These are phyloP conservation scores for Desmodesmus armatus DNA, from an alignment of 139 green algal species.

Conservation along the genomic window DNA sequence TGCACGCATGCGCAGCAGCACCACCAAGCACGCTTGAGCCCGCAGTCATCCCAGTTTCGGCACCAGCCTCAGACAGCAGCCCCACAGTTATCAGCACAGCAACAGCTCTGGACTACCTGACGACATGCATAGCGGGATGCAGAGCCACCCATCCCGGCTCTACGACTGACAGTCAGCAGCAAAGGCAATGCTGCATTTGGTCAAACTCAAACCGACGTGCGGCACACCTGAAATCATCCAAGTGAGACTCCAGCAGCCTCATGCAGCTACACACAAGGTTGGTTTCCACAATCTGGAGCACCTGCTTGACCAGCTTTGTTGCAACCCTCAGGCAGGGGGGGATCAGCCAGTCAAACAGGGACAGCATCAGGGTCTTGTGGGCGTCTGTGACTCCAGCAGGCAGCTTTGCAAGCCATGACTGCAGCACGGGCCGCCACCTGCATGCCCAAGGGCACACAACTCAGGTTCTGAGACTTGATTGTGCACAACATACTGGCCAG, in stretches of 20 bases:
- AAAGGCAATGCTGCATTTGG: too few species aligned
- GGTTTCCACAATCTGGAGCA: conserved; percentile 66
- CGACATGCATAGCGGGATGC: too few species aligned
- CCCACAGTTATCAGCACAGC: too few species aligned
- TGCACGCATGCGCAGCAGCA: conserved; percentile 1
- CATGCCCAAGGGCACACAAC: too few species aligned
- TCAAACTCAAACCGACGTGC: too few species aligned
- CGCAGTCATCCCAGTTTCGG: too few species aligned
- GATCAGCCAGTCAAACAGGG: conserved; percentile 81
- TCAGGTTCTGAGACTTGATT: too few species aligned
- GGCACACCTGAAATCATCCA: conserved; percentile 72
- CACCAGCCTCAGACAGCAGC: too few species aligned
- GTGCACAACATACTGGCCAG: too few species aligned
- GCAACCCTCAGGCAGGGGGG: conserved; percentile 73
- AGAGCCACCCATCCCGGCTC: too few species aligned
- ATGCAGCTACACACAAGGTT: conserved; percentile 70
- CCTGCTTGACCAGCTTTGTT: conserved; percentile 54
- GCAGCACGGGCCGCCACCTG: conserved; percentile 77
- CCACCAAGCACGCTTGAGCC: neutral
- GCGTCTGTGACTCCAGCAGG: conserved; percentile 60
- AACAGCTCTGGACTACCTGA: too few species aligned
- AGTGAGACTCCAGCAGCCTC: conserved; percentile 62
- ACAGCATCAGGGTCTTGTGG: conserved; percentile 57
- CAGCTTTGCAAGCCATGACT: conserved; percentile 70
- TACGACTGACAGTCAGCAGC: neutral